Base-by-base conservation (phyloP, 2,329 filamentous ascomycete genomes). In the Calonectria pauciramosa region DNA sequence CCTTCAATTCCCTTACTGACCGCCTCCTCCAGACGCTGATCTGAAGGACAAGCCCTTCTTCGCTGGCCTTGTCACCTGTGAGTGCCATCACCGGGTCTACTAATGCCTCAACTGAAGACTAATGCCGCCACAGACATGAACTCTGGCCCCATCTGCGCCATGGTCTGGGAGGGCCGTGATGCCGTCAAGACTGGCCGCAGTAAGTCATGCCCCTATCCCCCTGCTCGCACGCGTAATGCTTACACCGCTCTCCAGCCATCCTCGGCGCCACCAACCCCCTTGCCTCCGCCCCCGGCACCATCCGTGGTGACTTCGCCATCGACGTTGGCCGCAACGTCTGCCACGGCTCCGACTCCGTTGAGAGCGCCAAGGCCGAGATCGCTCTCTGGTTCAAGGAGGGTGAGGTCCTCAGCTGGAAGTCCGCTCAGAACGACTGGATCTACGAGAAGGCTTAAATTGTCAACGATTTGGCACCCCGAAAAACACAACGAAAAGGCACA, bases 351-450 rank as follows among this genome's bases (percentile, higher is more conserved):
- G 97, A 99, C 92, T 93, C 91, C 86, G 96, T 99, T 89, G 97
- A 99, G 93, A 98, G 93, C 91, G 97, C 97, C 89, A 93, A 99
- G 94, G 98, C 99, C 95, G 97, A 99, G 92, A 99, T 99, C 86
- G 94, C 94, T 84, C 93, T 99, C 86, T 99, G 97, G 97, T 99
- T 99, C 94, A 93, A 94, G 89, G 90, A 94, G 82, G 93, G 92
- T 82, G 97, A 99, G 88, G 86, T 98, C 85, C 88, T 95, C 88
- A 91, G 86, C 89, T 99, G 94, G 93, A 96, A 97, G 92, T 90
- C 90, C 82, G 90, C 94, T 86, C 91, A 95, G 89, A 92, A 94
- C 89, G 92, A 94, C 91, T 99, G 97, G 97, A 91, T 99, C 91
- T 99, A 98, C 91, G 97, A 99, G 94, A 96, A 97, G 91, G 82